These are phyloP conservation scores for Colletotrichum sp. DNA, from an alignment of 2,329 filamentous ascomycete genomes.

Conservation along the genomic window DNA sequence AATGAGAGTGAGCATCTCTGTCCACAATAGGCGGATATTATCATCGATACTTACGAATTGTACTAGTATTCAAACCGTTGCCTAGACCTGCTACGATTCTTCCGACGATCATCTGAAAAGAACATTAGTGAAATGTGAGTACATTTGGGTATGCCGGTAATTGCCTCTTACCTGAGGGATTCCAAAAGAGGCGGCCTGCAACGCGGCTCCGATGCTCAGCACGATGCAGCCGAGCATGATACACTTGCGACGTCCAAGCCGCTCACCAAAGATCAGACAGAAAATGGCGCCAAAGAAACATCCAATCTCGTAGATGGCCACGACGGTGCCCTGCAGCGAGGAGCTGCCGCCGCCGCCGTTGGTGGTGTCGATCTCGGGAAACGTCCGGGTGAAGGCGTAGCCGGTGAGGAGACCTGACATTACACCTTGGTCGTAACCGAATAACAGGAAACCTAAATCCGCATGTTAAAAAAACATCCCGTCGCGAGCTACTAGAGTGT, in stretches of 20 bases:
- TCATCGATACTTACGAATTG: conserved; percentile 35
- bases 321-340: conserved; percentile 48
- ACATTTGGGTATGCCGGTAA: not conserved
- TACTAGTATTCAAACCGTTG: conserved; percentile 53
- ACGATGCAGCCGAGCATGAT: conserved; percentile 44
- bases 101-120: conserved; percentile 44
- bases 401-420: conserved; percentile 38
- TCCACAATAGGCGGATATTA: no score
- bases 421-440: conserved; percentile 23
- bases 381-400: conserved; percentile 33
- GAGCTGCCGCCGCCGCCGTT: conserved; percentile 36
- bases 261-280: conserved; percentile 44
- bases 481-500: not conserved
- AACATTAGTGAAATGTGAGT: not conserved
- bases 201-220: conserved; percentile 45
- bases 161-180: conserved; percentile 28
- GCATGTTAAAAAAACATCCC: not conserved
- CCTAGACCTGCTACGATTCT: conserved; percentile 50
- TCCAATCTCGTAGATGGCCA: conserved; percentile 53
- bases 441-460: conserved; percentile 34
- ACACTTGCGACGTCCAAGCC: conserved; percentile 43
- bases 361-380: conserved; percentile 40
- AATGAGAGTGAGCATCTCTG: not conserved
- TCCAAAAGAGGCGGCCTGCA: conserved; percentile 46
- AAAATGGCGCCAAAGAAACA: conserved; percentile 52